Base-by-base conservation (phyloP, 495 filamentous ascomycete genomes). In the Penicillium coffeae region DNA sequence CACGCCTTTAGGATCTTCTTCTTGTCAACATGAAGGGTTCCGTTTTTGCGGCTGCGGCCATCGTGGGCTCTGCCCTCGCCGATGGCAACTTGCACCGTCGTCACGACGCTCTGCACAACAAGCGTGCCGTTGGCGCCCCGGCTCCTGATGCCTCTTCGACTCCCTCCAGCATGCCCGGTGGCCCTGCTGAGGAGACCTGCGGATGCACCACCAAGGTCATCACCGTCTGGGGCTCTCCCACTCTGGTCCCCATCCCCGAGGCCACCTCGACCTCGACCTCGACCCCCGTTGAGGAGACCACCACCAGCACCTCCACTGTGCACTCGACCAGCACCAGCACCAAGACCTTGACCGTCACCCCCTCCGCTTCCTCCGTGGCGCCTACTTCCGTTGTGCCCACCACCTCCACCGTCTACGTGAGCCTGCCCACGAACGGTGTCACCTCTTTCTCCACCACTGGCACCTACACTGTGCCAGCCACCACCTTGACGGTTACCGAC, bases 381-480 rank as follows among this genome's bases (percentile, higher is more conserved):
- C 34, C 43, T 45, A 38, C 54, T 40, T 37, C 48, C 21, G 35
- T n/a, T 30, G 25, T 30, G 25, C 58, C 67, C 43, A 72, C 44
- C 21, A 38, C 43, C 44, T 52, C 52, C 32, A 54, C 53, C 35
- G 22, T 48, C 38, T 20, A 21, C 18, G 54, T 54, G 21, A 37
- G 38, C n/a, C 58, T 88, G 45, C 87, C 88, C 18, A 88, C 86
- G 15, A 75, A 81, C 22, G 72, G 76, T 41, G 72, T 84, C 21
- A 84, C 85, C 68, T 82, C 74, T 42, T 88, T 79, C 81, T 70
- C 80, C 32, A 83, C 81, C 18, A 81, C 88, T 45, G 88, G 88
- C 65, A 76, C 74, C 52, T 92, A 89, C 78, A 90, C 87, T 55
- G 82, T 91, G 75, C 85, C 87, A 38, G 86, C 84, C 30, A 85